phyloP scores from a whole-genome alignment of 352 stramenopile species.

The Phytophthora cactorum region DNA sequence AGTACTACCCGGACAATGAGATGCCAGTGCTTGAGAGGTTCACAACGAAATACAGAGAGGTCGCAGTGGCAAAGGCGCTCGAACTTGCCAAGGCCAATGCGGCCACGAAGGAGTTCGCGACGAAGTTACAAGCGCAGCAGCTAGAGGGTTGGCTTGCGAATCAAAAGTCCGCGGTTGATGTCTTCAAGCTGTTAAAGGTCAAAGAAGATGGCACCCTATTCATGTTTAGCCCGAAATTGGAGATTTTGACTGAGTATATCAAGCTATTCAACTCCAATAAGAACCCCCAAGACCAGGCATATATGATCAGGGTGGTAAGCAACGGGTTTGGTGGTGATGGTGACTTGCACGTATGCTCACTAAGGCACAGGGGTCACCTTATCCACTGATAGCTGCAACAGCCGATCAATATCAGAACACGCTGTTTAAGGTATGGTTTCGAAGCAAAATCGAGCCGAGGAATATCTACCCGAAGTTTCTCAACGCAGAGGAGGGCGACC shows the following conservation, averaged over 20 bases:
- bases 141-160: background rate
- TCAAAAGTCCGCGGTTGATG: conserved; percentile 1
- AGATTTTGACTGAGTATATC: background rate
- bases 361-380: background rate
- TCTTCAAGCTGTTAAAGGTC: conserved; percentile 4
- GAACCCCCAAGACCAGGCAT: background rate
- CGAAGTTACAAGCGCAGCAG: background rate
- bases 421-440: background rate
- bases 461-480: background rate
- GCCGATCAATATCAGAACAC: background rate
- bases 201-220: background rate
- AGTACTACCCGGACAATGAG: background rate
- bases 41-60: background rate
- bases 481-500: background rate
- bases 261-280: background rate
- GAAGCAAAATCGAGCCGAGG: background rate
- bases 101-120: background rate
- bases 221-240: background rate
- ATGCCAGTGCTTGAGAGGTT: background rate
- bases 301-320: background rate
- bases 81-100: background rate
- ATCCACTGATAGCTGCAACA: background rate
- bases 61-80: background rate
- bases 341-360: background rate
- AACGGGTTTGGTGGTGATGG: conserved; percentile 3